A percentile compares a stretch with the other conserved stretches of the same genome.
Evolutionary conservation across 495 filamentous ascomycete genomes (phyloP).

Genomic region (Penicillium antarcticum): DNA sequence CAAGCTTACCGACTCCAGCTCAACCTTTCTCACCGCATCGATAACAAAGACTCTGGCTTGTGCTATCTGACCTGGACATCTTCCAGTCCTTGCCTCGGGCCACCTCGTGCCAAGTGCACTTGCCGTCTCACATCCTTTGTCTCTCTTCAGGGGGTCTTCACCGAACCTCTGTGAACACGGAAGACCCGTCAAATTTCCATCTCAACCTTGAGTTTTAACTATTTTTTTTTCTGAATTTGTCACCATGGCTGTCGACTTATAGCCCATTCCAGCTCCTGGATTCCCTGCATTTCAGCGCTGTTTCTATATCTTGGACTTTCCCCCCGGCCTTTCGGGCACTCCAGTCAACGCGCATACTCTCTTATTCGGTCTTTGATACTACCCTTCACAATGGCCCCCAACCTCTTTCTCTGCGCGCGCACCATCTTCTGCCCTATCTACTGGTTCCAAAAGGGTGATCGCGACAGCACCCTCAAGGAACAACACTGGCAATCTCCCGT

Average conservation of each 20-base stretch:
- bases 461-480: constrained; percentile 34
- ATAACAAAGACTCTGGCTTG: constrained; percentile 16
- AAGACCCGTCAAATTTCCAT: constrained; percentile 24
- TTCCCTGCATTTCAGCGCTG: constrained; percentile 20
- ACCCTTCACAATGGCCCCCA: constrained; percentile 38
- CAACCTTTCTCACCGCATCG: constrained; percentile 27
- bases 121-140: constrained; percentile 11
- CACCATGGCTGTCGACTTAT: constrained; percentile 40
- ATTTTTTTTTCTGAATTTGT: constrained; percentile 17
- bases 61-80: constrained; percentile 11
- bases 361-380: constrained; percentile 1
- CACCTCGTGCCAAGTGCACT: constrained; percentile 14
- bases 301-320: constrained; percentile 11
- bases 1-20: constrained; percentile 22
- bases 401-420: constrained; percentile 44
- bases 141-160: constrained; percentile 13
- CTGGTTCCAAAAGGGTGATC: constrained; percentile 43
- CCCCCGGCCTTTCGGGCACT: constrained; percentile 5
- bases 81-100: constrained; percentile 12
- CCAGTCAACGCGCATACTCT: constrained; percentile 1
- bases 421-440: constrained; percentile 40
- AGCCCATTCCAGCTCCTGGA: constrained; percentile 19
- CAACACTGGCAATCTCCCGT: constrained; percentile 47
- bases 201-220: constrained; percentile 14
- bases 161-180: constrained; percentile 21